Evolutionary conservation across 495 filamentous ascomycete genomes (phyloP), one percentile per base, ranked within the genome.

Genomic region (Penicillium daleae): DNA sequence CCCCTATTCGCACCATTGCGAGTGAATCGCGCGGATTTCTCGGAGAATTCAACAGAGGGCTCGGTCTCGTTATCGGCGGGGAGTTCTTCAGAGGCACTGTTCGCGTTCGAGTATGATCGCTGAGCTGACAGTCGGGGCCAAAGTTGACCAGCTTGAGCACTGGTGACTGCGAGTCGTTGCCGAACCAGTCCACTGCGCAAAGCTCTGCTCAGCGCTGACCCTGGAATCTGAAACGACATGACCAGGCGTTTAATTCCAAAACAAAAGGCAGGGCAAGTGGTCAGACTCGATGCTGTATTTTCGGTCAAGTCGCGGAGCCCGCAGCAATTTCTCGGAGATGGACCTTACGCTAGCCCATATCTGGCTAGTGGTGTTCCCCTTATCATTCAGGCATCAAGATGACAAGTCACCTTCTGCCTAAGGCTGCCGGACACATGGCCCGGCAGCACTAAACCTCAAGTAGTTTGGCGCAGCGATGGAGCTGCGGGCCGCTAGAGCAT

Each of bases 191-290:
- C 60, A 31, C 66, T 71, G 61, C 68, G 70, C 58, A 69, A 51
- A 67, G 66, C 64, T 67, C 70, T 73, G 57, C 63, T 63, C 66
- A 63, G 59, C 46, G 59, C 59, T 31, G 63, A 65, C 22, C 59
- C 64, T 46, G 69, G 59, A 46, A 60, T 40, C 50, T 64, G 62
- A 17, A 55, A 26, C 21, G 61, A 55, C 69, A 71, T 71, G 46
- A 42, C 61, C 61, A 32, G 29, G 7, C 44, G 37, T 53, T 37
- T 22, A 19, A 22, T 33, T 35, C 31, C 21, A 35, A 61, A 53
- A n/a, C 8, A 56, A 56, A 27, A n/a, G 27, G 24, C 31, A 40
- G 21, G 35, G 19, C 2, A 40, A 29, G 42, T 15, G 29, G 21
- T 27, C 29, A 26, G 42, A 29, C 29, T 32, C 22, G 32, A 55